Percentiles rank a stretch among this genome's conserved stretches.
These are phyloP conservation scores for Chrysoporthe deuterocubensis DNA, from an alignment of 2,329 filamentous ascomycete genomes.

Conservation along the genomic window DNA sequence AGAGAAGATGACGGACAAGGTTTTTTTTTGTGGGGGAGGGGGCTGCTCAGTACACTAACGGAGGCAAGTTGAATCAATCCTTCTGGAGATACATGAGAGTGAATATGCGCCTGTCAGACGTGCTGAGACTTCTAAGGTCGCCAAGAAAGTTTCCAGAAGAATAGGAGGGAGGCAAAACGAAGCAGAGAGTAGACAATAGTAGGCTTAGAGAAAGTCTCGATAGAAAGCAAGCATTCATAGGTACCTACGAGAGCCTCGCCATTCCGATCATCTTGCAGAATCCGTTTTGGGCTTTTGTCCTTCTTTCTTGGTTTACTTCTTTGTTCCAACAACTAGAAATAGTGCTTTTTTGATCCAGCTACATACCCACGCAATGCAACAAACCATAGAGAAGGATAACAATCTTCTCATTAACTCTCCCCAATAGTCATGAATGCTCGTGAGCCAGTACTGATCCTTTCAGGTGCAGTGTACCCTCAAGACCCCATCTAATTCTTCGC, in stretches of 20 bases:
- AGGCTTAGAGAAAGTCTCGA: background rate
- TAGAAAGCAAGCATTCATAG: background rate
- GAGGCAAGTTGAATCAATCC: background rate
- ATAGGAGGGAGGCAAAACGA: background rate
- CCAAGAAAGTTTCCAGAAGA: background rate
- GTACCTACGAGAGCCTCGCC: background rate
- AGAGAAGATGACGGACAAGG: background rate
- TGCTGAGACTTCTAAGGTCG: background rate
- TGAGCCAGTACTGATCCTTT: background rate
- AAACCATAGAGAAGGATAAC: slow-evolving; percentile 4
- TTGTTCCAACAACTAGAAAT: background rate
- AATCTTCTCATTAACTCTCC: slow-evolving; percentile 16
- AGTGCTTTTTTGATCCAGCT: background rate
- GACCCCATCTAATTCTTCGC: slow-evolving; percentile 40
- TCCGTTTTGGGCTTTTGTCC: background rate
- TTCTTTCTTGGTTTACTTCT: background rate
- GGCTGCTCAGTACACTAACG: background rate
- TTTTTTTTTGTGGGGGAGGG: too few species aligned
- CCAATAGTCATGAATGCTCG: background rate
- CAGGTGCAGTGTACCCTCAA: slow-evolving; percentile 8
- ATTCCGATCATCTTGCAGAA: background rate
- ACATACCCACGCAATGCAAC: slow-evolving; percentile 11
- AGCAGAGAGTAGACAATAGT: background rate
- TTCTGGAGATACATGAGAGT: background rate
- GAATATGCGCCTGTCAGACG: background rate